These are phyloP conservation scores for Geopyxis carbonaria DNA, from an alignment of 495 filamentous ascomycete species.

Conservation along the genomic window DNA sequence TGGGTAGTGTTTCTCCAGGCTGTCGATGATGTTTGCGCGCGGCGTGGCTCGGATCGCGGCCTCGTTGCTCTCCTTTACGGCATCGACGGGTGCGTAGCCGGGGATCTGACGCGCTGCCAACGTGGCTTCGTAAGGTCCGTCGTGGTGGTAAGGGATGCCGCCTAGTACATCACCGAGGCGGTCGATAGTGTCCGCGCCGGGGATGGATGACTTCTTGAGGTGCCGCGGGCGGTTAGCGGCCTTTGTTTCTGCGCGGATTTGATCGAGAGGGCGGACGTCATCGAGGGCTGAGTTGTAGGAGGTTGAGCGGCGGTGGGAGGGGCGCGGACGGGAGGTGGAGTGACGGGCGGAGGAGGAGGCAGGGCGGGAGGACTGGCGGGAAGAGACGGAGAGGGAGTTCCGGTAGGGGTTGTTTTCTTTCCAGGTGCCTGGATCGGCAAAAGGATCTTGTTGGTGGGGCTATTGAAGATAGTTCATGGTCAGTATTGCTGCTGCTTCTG, in stretches of 20 bases:
- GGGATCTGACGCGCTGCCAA: conserved; percentile 44
- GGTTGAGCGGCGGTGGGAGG: neutral
- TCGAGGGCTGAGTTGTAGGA: too few species aligned
- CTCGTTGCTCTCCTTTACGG: conserved; percentile 52
- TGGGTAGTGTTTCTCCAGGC: conserved; percentile 56
- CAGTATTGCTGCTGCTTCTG: too few species aligned
- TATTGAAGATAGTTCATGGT: neutral
- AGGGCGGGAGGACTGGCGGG: neutral
- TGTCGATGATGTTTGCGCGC: conserved; percentile 57
- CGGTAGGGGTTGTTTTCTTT: neutral
- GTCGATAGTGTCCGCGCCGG: conserved; percentile 67
- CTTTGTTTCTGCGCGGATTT: neutral
- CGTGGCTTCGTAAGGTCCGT: conserved; percentile 80
- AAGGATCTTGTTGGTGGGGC: neutral
- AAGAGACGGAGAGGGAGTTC: neutral
- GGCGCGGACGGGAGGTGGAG: neutral
- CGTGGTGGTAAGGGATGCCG: conserved; percentile 61
- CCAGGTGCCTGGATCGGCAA: neutral
- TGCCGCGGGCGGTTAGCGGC: conserved; percentile 7
- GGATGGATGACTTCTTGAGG: conserved; percentile 38
- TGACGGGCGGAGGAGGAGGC: neutral
- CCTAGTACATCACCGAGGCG: conserved; percentile 46
- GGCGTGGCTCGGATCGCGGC: conserved; percentile 76
- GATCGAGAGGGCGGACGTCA: neutral
- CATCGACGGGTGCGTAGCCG: conserved; percentile 54